Evolutionary conservation across 2,329 filamentous ascomycete genomes (phyloP), one percentile per base, ranked within the genome.

Genomic region (Emergomyces africanus): DNA sequence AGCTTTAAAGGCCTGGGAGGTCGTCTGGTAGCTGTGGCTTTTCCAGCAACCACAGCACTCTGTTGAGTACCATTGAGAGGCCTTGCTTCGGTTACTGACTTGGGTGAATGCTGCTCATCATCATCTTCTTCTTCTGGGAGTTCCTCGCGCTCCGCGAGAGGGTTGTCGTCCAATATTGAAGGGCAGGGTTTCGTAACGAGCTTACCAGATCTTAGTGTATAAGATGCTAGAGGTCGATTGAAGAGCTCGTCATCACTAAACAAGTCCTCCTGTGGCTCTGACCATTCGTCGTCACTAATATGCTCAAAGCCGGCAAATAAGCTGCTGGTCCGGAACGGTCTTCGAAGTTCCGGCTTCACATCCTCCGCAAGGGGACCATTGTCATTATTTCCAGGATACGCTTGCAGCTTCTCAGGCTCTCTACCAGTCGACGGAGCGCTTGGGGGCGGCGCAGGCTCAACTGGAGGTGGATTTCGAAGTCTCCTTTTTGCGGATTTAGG

Each of bases 251-350:
- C 72, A 55, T 77, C 75, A 1, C 72, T 74, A 57, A 75, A 75
- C 23, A 75, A 65, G 48, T 74, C 72, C 6, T 65, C 60, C 20
- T 66, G 53, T 44, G 60, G 53, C 39, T 59, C 62, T 9, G 65
- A 64, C 9, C 59, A 60, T 62, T 74, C 73, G 18, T 55, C 53
- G 60, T 79, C 78, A 66, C 84, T 89, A 50, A 78, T 79, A 14
- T 83, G 83, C 53, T 92, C 88, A 64, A 95, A 94, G 0, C 89
- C 89, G 37, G 89, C 88, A 71, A 94, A 94, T n/a, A 95, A 77
- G 68, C 88, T 94, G 72, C 88, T 92, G 54, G 89, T 85, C 59
- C 89, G 81, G 67, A 88, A 85, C 0, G 88, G 87, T 18, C 86
- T 81, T 61, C 85, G 81, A 68, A 87, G 78, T 1, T 84, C 81